Evolutionary conservation across 306 rosid species (phyloP), one percentile per base, ranked within the genome.

Genomic region (Albizia julibrissin): DNA sequence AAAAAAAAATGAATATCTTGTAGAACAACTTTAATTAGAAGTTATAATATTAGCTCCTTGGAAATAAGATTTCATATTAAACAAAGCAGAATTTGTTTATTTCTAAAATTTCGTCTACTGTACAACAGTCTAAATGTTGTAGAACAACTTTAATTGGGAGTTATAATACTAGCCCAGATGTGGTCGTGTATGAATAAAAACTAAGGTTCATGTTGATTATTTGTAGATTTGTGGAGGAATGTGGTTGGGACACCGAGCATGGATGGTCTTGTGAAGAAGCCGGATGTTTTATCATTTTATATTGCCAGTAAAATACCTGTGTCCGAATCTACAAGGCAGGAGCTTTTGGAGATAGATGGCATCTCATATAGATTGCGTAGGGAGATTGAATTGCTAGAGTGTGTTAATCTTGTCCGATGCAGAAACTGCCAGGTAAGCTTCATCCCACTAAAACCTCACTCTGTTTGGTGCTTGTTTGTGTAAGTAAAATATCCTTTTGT

Each of bases 271-370:
- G 69, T 93, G 80, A 85, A 92, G 89, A 96, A 87, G 86, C 99
- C 99, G 50, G 97, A 79, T 81, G 83, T 87, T 76, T 89, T 96
- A 83, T 92, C 98, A 43, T 96, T 93, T 88, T 85, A 87, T 65
- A 93, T 96, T 6, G 99, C 98, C 66, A 92, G 98, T 86, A 96
- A 96, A 91, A 86, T 96, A 88, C 98, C 98, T 10, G 97, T 96
- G 54, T 96, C 99, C 66, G 97, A 91, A 85, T 91, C 94, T 82
- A 92, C 94, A 75, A 91, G 99, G 85, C 99, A 93, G 87, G 97
- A 96, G 78, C 99, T 96, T 76, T 82, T 96, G 87, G 98, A 93
- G 79, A 93, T 96, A 22, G 92, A 91, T 75, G 98, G 98, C 74
- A 88, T 93, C 80, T 82, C 93, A 67, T 93, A 96, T 86, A 91